Base-by-base conservation (phyloP, 176 grass and related monocot genomes). In the Lolium rigidum region DNA sequence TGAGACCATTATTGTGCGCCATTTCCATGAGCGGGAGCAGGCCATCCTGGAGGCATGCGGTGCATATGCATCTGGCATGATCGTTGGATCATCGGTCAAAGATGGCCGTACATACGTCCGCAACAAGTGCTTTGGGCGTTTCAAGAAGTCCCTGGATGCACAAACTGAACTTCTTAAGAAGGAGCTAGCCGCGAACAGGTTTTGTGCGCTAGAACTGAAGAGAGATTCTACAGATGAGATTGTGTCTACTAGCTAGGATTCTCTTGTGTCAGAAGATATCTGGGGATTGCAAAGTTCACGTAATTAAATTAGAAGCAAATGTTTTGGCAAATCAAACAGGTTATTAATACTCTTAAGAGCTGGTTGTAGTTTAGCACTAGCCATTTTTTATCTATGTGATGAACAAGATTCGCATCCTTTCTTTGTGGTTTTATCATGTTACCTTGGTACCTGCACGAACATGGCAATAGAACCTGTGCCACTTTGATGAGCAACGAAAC, bases 1-100 rank as follows among this genome's bases (percentile, higher is more conserved):
- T 87, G 84, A 84, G 76, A 77, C 83, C 65, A 83, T 93, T 39
- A 87, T 89, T 7, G 12, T 49, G 0, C 9, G n/a, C 4, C 93
- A 95, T 77, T 95, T 95, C 74, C 38, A 43, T 5, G 74, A 80
- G 10, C 74, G 80, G 28, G 86, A 86, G 47, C 35, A 0, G 28
- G 75, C n/a, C 31, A 91, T 95, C 63, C 88, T 92, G 11, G 68
- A 87, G 7, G 72, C 90, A 5, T 95, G 88, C 22, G 35, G 24
- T 35, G 77, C 84, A 75, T 95, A 93, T 74, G 55, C 84, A 20
- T 80, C 82, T 46, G 93, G 93, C 35, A 25, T 54, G 75, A 10
- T 89, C 14, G 88, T 93, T 65, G 93, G 93, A 57, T 90, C 86
- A 41, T 83, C 81, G 31, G 25, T 47, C 46, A 70, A 22, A 35